Base-by-base conservation (phyloP, 2,329 filamentous ascomycete genomes). In the Stagonosporopsis cucurbitacearum region DNA sequence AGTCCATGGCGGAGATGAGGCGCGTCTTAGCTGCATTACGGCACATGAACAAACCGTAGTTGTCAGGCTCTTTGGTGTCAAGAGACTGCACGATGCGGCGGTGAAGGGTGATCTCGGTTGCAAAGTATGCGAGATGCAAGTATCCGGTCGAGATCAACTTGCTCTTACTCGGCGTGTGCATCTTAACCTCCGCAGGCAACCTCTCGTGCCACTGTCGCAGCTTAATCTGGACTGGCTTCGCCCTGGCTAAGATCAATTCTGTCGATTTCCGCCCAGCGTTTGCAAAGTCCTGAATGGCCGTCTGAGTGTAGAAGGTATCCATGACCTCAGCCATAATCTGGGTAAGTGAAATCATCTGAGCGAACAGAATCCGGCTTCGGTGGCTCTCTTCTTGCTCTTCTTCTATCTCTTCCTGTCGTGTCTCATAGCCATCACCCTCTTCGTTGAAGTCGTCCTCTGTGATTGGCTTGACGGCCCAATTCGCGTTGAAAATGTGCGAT, bases 1-100 rank as follows among this genome's bases (percentile, higher is more conserved):
- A 96, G 74, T 98, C 94, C 90, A 98, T 96, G 61, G 93, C 92
- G 20, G 91, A 96, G 70, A 97, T 96, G 30, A 98, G 84, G 6
- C 94, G 89, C 0, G 94, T 96, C 75, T 97, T 97, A 49, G 94
- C 94, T 4, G 94, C 94, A 54, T 89, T 93, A 49, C 94, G 92
- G 76, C 93, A 96, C 65, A 97, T 96, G 75, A 96, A 91, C 51
- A 92, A 85, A 45, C 96, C 86, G 67, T 97, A 96, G 0, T 88
- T 84, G 70, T 96, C 91, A 19, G 79, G 81, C 15, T 78, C 75
- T 1, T 80, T 75, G 0, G 78, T 70, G 36, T 82, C 81, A 37
- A 97, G 82, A 1, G 92, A 93, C 47, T 92, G 88, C 56, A 97
- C 91, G 68, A 96, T 96, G 66, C 91, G 90, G 9, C 93, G 87